Evolutionary conservation across 306 rosid genomes (phyloP).

Genomic region (Geum urbanum): DNA sequence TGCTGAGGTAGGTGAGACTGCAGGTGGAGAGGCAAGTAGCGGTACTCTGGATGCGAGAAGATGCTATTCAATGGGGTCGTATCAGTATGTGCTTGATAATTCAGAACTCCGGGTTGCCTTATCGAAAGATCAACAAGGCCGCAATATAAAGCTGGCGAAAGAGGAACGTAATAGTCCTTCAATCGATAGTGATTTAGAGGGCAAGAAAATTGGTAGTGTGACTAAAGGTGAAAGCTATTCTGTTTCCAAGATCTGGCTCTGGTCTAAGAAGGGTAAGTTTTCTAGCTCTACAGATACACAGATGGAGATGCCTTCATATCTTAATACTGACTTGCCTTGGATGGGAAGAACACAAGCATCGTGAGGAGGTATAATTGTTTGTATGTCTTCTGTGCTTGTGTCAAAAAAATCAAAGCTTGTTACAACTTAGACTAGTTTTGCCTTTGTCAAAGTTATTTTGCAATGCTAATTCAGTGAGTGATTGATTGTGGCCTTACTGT

Average conservation of each 20-base stretch:
- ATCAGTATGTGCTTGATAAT: conserved; percentile 74
- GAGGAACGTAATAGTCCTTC: conserved; percentile 44
- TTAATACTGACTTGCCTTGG: conserved; percentile 59
- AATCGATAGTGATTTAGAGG: conserved; percentile 61
- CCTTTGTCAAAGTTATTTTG: conserved; percentile 17
- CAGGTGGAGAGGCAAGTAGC: conserved; percentile 81
- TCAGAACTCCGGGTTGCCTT: conserved; percentile 70
- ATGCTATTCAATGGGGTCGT: conserved; percentile 93
- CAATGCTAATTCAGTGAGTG: conserved; percentile 46
- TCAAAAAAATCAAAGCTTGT: conserved; percentile 31
- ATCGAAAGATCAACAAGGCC: conserved; percentile 33
- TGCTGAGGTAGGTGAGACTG: conserved; percentile 46
- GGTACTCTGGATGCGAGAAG: conserved; percentile 95
- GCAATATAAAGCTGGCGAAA: conserved; percentile 26
- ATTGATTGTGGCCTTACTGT: conserved; percentile 32
- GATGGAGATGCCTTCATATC: conserved; percentile 61
- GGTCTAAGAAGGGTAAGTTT: conserved; percentile 82
- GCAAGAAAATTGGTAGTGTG: conserved; percentile 70
- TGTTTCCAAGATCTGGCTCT: conserved; percentile 91
- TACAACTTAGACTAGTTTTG: conserved; percentile 26
- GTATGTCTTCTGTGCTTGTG: conserved; percentile 23
- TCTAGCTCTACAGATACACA: conserved; percentile 52
- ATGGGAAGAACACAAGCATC: conserved; percentile 51
- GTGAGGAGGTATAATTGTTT: conserved; percentile 47
- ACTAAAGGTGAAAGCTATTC: conserved; percentile 92